phyloP scores from a whole-genome alignment of 208 protist species.

The Strigomonas culicis region DNA sequence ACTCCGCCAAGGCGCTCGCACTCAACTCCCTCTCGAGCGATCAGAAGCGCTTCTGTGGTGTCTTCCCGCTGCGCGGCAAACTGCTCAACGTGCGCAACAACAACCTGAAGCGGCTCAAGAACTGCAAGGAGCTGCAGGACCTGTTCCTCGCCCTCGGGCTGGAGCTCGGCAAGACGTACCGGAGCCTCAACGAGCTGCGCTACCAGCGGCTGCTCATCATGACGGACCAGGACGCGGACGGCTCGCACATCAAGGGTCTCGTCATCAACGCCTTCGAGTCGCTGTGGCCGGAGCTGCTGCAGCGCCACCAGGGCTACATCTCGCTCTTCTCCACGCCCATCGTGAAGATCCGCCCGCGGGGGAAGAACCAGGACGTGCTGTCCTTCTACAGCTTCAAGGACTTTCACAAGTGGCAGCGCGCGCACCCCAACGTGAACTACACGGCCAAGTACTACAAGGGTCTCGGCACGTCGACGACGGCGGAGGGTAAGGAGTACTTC shows the following conservation, averaged over 20 bases:
- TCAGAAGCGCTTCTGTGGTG: conserved; percentile 95
- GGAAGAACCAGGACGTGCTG: conserved; percentile 56
- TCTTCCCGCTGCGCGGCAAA: conserved; percentile 98
- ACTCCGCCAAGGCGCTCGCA: conserved; percentile 98
- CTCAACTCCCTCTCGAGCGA: conserved; percentile 95
- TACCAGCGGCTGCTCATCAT: conserved; percentile 99
- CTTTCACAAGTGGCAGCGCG: conserved; percentile 94
- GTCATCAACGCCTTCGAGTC: conserved; percentile 99
- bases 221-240: conserved; percentile 99
- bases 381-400: conserved; percentile 99
- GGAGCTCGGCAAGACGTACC: conserved; percentile 78
- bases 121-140: conserved; percentile 93
- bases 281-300: conserved; percentile 98
- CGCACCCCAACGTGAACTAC: conserved; percentile 56
- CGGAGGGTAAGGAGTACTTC: conserved; percentile 99
- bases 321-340: conserved; percentile 99
- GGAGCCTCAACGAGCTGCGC: conserved; percentile 83
- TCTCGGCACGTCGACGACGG: conserved; percentile 95
- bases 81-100: conserved; percentile 97
- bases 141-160: conserved; percentile 83
- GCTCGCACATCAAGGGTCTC: conserved; percentile 99
- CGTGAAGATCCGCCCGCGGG: conserved; percentile 94
- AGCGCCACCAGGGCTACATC: conserved; percentile 82
- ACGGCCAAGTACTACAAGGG: conserved; percentile 99
- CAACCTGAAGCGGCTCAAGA: conserved; percentile 85